Evolutionary conservation across 495 filamentous ascomycete genomes (phyloP).

Genomic region (Neurospora cerealis): DNA sequence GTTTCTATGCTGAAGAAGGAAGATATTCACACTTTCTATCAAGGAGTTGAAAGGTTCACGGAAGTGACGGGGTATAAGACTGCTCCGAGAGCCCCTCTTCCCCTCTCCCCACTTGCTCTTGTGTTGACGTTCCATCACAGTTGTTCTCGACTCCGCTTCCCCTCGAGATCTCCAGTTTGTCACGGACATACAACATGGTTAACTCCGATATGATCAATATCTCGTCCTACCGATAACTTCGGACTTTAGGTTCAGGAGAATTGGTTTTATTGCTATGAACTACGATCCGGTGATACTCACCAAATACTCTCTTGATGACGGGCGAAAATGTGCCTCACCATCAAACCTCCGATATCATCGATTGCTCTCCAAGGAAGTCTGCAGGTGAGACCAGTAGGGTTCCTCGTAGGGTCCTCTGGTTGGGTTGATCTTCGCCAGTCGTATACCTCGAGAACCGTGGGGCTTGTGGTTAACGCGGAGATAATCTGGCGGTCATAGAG

Average conservation of each 20-base stretch:
- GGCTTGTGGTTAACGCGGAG: constrained; percentile 54
- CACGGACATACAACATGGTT: too few species aligned
- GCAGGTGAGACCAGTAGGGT: constrained; percentile 47
- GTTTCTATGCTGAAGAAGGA: too few species aligned
- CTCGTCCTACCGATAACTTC: too few species aligned
- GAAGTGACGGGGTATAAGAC: background rate
- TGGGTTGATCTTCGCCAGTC: constrained; percentile 56
- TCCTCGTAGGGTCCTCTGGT: constrained; percentile 26
- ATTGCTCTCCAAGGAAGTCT: constrained; percentile 51
- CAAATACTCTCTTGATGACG: background rate
- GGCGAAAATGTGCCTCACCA: constrained; percentile 54
- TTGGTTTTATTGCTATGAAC: background rate
- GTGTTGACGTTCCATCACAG: background rate
- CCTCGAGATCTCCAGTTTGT: too few species aligned
- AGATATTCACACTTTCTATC: too few species aligned
- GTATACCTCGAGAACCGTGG: constrained; percentile 71
- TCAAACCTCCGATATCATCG: constrained; percentile 58
- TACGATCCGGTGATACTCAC: background rate
- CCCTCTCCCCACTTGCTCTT: background rate
- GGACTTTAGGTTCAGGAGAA: background rate
- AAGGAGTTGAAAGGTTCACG: background rate
- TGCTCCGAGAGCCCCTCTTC: background rate
- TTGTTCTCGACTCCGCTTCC: background rate
- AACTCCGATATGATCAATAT: too few species aligned
- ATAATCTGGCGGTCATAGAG: constrained; percentile 50